Evolutionary conservation across 257 asterid species (phyloP).

Genomic region (Voacanga thouarsii): DNA sequence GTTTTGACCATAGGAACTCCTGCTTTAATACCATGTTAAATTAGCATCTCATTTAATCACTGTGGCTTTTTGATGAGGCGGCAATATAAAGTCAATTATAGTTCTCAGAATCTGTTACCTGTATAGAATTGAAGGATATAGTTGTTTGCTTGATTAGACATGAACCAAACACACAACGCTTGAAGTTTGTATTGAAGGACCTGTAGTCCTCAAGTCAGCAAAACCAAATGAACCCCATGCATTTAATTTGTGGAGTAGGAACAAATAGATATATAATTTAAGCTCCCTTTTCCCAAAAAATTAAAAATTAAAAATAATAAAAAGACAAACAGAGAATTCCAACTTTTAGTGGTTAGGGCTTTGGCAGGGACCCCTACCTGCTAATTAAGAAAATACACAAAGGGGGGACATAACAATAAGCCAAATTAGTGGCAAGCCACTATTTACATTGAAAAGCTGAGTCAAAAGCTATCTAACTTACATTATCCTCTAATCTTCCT

Average conservation of each 20-base stretch:
- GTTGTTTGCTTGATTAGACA: neutral
- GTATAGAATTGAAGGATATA: neutral
- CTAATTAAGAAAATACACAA: no score
- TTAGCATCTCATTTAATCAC: neutral
- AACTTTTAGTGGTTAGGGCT: no score
- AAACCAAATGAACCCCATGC: neutral
- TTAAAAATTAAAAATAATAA: no score
- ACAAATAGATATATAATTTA: no score
- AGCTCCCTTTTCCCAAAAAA: no score
- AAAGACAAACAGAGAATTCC: no score
- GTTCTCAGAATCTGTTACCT: neutral
- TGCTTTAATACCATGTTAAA: neutral
- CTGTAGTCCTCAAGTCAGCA: neutral
- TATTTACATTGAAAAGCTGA: neutral
- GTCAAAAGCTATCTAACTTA: neutral
- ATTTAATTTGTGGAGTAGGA: no score
- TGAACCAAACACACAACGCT: neutral
- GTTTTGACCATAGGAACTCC: neutral
- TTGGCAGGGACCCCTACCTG: no score
- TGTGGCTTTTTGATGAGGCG: neutral
- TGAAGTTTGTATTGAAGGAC: neutral
- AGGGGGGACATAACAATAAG: no score
- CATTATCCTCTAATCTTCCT: neutral
- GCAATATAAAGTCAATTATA: neutral
- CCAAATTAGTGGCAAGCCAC: neutral